Base-by-base conservation (phyloP, 306 rosid genomes). In the Calophaca sinica region DNA sequence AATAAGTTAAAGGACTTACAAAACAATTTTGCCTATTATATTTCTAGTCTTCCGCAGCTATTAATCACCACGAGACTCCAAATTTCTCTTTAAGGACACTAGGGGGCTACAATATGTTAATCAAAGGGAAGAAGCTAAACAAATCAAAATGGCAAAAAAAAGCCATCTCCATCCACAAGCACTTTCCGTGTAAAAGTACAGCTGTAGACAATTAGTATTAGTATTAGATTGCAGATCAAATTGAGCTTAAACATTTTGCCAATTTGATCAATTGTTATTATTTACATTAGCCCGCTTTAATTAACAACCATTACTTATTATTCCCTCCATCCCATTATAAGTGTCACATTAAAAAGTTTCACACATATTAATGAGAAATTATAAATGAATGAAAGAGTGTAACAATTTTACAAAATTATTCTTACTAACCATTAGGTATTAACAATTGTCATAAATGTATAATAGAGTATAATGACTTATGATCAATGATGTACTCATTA, bases 251-350 rank as follows among this genome's bases (percentile, higher is more conserved):
- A 31, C 48, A 46, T 52, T 62, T 76, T 46, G 44, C 44, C 79
- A 69, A 74, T 7, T 48, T 65, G 76, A 45, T 57, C 14, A 33
- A 42, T 75, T 38, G 52, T 49, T 49, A 39, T 32, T 9, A 9
- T n/a, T 54, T 26, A 63, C 58, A 51, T 48, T 13, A 52, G 9
- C 80, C 26, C 20, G 48, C 87, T 77, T 82, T 81, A 57, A 76
- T 54, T n/a, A n/a, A 26, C 10, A 54, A 35, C 79, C 78, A 62
- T 65, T 12, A 29, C 55, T 48, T 33, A 7, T 58, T 15, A n/a
- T n/a, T n/a, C n/a, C n/a, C n/a, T n/a, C n/a, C n/a, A n/a, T n/a
- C n/a, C n/a, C n/a, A n/a, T n/a, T n/a, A n/a, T n/a, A n/a, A n/a
- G n/a, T n/a, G n/a, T n/a, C n/a, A n/a, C n/a, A n/a, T n/a, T n/a